Conservation (phyloP, 805 yeast genomes). For the Candida insectalens region DNA sequence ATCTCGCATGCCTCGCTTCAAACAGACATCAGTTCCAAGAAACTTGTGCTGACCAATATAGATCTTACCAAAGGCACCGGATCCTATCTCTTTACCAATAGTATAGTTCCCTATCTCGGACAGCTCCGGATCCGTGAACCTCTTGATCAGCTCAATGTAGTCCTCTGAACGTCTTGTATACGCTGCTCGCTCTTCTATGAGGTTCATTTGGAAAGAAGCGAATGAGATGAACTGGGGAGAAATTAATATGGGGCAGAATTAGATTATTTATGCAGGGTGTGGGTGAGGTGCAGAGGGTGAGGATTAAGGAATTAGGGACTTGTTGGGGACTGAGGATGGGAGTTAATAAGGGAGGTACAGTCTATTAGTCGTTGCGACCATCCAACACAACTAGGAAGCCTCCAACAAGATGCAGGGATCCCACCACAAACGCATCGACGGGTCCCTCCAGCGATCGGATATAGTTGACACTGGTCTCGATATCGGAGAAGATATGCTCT, state of each 20-base stretch:
- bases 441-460: conserved; percentile 37
- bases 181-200: conserved; percentile 22
- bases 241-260: neutral
- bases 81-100: conserved; percentile 69
- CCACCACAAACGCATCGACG: conserved; percentile 81
- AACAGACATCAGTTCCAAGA: conserved; percentile 68
- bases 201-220: conserved; percentile 10
- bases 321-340: too few relatives aligned
- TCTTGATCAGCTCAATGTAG: conserved; percentile 27
- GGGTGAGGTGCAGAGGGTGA: too few relatives aligned
- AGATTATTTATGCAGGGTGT: too few relatives aligned
- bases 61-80: conserved; percentile 89
- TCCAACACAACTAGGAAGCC: conserved; percentile 82
- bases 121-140: conserved; percentile 30
- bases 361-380: too few relatives aligned
- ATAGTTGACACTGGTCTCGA: conserved; percentile 61
- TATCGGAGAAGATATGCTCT: conserved; percentile 52
- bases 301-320: too few relatives aligned
- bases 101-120: conserved; percentile 74
- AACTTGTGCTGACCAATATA: conserved; percentile 74
- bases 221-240: neutral
- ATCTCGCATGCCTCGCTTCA: conserved; percentile 54
- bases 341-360: too few relatives aligned
- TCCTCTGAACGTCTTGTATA: conserved; percentile 24
- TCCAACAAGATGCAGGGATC: conserved; percentile 90